These are phyloP conservation scores for Pseudogymnoascus sp. DNA, from an alignment of 2,329 filamentous ascomycete species.

Conservation along the genomic window DNA sequence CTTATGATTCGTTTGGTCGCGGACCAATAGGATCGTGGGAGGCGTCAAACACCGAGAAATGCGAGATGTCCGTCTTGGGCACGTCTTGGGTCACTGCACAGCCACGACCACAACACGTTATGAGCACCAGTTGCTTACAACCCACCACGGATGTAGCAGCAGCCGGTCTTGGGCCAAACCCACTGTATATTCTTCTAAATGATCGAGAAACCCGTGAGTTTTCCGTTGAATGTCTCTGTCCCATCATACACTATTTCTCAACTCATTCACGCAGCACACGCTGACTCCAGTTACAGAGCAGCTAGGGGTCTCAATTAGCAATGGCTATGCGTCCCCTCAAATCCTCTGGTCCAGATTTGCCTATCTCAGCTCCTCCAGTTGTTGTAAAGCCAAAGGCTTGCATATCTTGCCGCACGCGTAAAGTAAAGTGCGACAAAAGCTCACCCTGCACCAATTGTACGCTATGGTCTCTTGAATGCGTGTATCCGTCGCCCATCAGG, in stretches of 20 bases:
- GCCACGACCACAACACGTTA: not conserved
- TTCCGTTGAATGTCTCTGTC: not conserved
- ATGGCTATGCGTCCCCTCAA: not conserved
- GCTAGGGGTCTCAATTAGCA: not conserved
- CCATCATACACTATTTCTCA: not conserved
- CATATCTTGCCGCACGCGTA: conserved; percentile 7
- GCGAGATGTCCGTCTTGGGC: not conserved
- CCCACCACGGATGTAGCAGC: not conserved
- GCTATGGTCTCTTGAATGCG: conserved; percentile 1
- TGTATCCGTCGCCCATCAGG: not conserved
- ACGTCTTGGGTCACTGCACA: not conserved
- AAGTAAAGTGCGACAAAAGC: conserved; percentile 1
- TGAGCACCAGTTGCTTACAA: not conserved
- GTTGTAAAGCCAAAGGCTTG: conserved; percentile 5
- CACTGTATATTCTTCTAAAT: not conserved
- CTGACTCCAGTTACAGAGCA: not conserved
- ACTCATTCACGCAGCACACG: not conserved
- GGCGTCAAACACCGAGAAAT: not conserved
- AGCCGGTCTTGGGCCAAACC: not conserved
- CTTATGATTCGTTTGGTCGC: not conserved
- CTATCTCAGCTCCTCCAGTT: not conserved
- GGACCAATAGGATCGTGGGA: not conserved
- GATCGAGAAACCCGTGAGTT: conserved; percentile 6
- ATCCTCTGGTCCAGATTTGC: not conserved
- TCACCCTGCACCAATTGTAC: conserved; percentile 4